Evolutionary conservation across 768 basidiomycete genomes (phyloP).

Genomic region (Calocera cornea): DNA sequence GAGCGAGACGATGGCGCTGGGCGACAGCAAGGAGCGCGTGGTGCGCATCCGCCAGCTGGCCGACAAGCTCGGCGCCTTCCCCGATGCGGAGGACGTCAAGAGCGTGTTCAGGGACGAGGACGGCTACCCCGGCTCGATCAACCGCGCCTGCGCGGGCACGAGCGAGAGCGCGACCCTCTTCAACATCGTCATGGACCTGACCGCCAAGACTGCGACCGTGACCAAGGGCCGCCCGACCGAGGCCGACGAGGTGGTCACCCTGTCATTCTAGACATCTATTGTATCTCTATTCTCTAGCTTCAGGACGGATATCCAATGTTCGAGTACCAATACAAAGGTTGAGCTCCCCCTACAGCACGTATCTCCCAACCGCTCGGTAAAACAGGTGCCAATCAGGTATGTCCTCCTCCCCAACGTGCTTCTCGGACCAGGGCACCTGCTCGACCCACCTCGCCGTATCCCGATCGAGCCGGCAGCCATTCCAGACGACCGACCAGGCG

Average conservation of each 20-base stretch:
- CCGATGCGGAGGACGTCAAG: constrained; percentile 11
- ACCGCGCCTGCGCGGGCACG: constrained; percentile 19
- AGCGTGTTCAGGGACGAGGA: constrained; percentile 24
- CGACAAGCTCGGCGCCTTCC: constrained; percentile 14
- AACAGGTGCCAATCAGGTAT: constrained; percentile 47
- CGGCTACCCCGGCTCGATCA: constrained; percentile 25
- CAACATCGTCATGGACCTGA: constrained; percentile 27
- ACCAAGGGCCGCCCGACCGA: neutral
- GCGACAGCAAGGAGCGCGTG: constrained; percentile 23
- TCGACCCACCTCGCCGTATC: constrained; percentile 15
- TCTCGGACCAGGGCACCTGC: constrained; percentile 35
- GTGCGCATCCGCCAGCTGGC: constrained; percentile 19
- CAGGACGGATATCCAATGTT: neutral
- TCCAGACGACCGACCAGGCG: constrained; percentile 41
- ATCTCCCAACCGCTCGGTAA: constrained; percentile 45
- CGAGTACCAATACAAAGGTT: neutral
- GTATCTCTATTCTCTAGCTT: neutral
- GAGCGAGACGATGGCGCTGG: constrained; percentile 24
- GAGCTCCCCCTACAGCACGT: neutral
- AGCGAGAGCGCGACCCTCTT: constrained; percentile 24
- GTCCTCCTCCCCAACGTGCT: constrained; percentile 33
- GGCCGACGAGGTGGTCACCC: neutral
- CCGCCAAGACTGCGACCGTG: neutral
- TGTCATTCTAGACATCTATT: neutral
- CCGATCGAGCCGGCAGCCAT: constrained; percentile 48